Conservation (phyloP, 129 eudicot genomes). For the Sambucus nigra region DNA sequence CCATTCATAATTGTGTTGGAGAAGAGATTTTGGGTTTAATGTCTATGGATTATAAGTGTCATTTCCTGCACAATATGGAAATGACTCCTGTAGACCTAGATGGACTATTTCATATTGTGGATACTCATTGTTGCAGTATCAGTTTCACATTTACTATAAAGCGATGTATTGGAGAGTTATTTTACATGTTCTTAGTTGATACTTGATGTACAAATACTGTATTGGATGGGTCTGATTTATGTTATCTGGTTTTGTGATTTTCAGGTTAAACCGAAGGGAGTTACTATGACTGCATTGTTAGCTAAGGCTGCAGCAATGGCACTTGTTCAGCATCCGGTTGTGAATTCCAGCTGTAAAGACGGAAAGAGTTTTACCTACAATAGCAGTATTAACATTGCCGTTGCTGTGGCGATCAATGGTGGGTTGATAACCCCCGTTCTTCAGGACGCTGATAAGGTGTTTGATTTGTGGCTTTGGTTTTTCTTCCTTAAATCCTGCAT, state of each 20-base stretch:
- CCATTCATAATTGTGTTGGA: too few relatives aligned
- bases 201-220: not conserved
- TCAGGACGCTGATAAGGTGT: slow-evolving; percentile 88
- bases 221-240: not conserved
- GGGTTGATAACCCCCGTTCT: slow-evolving; percentile 98
- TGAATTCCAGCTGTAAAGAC: slow-evolving; percentile 84
- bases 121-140: too few relatives aligned
- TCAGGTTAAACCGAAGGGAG: slow-evolving; percentile 88
- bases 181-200: too few relatives aligned
- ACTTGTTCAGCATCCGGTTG: slow-evolving; percentile 81
- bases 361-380: slow-evolving; percentile 91
- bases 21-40: too few relatives aligned
- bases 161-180: too few relatives aligned
- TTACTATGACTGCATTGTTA: slow-evolving; percentile 83
- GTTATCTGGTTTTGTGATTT: not conserved
- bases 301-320: slow-evolving; percentile 98
- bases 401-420: slow-evolving; percentile 86
- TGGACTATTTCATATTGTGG: too few relatives aligned
- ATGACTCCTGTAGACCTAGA: too few relatives aligned
- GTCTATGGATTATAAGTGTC: too few relatives aligned
- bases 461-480: not conserved
- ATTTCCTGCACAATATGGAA: too few relatives aligned
- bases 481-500: not conserved
- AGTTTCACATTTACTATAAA: too few relatives aligned
- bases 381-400: slow-evolving; percentile 73